Conservation (phyloP, 805 yeast genomes). For the Komagataella populi region DNA sequence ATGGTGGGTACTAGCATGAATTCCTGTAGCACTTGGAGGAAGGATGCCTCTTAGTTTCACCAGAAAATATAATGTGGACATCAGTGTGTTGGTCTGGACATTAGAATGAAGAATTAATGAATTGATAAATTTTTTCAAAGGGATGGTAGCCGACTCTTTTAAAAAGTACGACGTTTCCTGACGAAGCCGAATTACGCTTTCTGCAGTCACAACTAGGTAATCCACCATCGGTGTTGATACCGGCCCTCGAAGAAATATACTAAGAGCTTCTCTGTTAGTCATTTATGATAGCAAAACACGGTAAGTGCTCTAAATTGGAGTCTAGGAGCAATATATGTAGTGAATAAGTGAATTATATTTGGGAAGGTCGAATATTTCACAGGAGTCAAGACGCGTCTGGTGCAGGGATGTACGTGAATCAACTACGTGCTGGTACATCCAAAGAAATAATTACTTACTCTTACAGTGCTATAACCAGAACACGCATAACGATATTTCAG, state of each 20-base stretch:
- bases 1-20: slow-evolving; percentile 77
- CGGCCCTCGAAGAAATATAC: slow-evolving; percentile 38
- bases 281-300: slow-evolving; percentile 6
- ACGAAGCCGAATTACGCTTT: slow-evolving; percentile 36
- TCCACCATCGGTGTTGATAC: slow-evolving; percentile 45
- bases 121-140: slow-evolving; percentile 53
- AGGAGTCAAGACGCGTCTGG: background rate
- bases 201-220: slow-evolving; percentile 43
- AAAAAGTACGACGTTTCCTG: slow-evolving; percentile 22
- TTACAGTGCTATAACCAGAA: background rate
- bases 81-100: slow-evolving; percentile 88
- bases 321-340: background rate
- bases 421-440: no score
- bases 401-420: background rate
- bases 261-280: slow-evolving; percentile 36
- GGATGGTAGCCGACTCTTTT: slow-evolving; percentile 21
- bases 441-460: background rate
- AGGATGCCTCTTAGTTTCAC: slow-evolving; percentile 62
- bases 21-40: slow-evolving; percentile 84
- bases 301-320: background rate
- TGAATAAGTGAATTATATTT: no score
- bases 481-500: background rate
- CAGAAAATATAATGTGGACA: slow-evolving; percentile 82
- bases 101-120: slow-evolving; percentile 67
- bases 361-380: background rate